These are phyloP conservation scores for Phytophthora capsici DNA, from an alignment of 352 stramenopile genomes.

Conservation along the genomic window DNA sequence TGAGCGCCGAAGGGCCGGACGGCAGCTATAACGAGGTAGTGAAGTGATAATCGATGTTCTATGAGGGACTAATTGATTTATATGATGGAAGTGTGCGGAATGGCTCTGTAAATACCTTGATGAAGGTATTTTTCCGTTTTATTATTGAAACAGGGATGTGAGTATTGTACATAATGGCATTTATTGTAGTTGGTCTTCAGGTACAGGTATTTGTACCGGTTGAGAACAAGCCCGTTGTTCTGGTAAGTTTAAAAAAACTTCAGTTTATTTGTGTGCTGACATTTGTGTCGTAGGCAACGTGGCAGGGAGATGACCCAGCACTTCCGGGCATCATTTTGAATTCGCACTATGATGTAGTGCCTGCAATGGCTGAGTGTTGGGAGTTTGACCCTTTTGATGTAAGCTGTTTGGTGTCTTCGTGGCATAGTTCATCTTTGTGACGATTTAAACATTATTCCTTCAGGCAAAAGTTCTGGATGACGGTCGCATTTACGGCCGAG, in stretches of 20 bases:
- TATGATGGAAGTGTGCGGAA: conserved; percentile 50
- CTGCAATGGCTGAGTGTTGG: conserved; percentile 89
- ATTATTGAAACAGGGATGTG: too few species aligned
- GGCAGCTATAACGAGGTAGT: conserved; percentile 72
- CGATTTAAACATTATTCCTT: neutral
- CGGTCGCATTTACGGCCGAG: conserved; percentile 93
- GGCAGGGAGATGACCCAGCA: conserved; percentile 85
- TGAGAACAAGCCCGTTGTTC: conserved; percentile 88
- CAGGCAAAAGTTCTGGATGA: conserved; percentile 86
- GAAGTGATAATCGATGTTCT: neutral
- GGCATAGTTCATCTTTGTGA: neutral
- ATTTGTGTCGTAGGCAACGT: conserved; percentile 55
- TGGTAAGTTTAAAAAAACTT: too few species aligned
- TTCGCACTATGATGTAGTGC: conserved; percentile 97
- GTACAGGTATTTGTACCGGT: conserved; percentile 66
- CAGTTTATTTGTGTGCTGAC: neutral
- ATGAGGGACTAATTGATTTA: neutral
- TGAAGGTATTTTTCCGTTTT: conserved; percentile 37
- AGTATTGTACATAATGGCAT: neutral
- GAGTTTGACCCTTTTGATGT: conserved; percentile 92
- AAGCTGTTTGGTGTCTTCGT: conserved; percentile 6
- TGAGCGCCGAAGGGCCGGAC: conserved; percentile 73
- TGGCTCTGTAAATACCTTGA: conserved; percentile 71
- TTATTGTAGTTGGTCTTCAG: conserved; percentile 40
- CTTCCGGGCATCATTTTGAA: conserved; percentile 95